Evolutionary conservation across 2,329 filamentous ascomycete species (phyloP), one percentile per base, ranked within the genome.

Genomic region (Whalleya microplaca): DNA sequence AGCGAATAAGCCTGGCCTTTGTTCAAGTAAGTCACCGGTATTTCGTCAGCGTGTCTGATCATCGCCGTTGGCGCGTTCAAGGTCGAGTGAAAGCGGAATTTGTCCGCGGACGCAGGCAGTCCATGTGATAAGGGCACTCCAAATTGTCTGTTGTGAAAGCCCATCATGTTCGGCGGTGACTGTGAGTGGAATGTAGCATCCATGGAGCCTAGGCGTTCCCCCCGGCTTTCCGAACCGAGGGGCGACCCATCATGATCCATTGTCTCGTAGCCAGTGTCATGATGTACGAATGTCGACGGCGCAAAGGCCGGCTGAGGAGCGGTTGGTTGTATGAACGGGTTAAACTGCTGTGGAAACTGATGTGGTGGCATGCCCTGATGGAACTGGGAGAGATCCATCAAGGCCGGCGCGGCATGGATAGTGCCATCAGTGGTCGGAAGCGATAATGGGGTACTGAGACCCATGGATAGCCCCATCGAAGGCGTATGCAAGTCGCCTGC

Each of bases 11-110:
- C 91, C 72, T 98, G 94, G 21, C 94, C 93, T 75, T 98, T 98
- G 78, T 99, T 99, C 18, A 99, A 83, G 71, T 99, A 99, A 0
- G 94, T 97, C n/a, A 98, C 86, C 0, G 95, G 95, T 21, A 98
- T 96, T 72, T 98, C 94, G 58, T 96, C 90, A 1, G 86, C 76
- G 59, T 92, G 87, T 72, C 90, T 96, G 69, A 96, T 89, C 95
- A 98, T 99, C 7, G 95, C 95, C 0, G 95, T 99, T 2, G 94
- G 92, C 1, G 95, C 94, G 72, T 96, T 96, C 45, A 99, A 76
- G 0, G 91, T 95, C 48, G 91, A 89, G 71, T 95, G 90, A 70
- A 91, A 98, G 41, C 95, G 91, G 70, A 97, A 97, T 69, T 88
- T 89, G 67, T 90, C 87, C 9, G 81, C 83, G 0, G 80, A 80